phyloP scores from a whole-genome alignment of 345 rosid genomes.

The Citrus hindsii region DNA sequence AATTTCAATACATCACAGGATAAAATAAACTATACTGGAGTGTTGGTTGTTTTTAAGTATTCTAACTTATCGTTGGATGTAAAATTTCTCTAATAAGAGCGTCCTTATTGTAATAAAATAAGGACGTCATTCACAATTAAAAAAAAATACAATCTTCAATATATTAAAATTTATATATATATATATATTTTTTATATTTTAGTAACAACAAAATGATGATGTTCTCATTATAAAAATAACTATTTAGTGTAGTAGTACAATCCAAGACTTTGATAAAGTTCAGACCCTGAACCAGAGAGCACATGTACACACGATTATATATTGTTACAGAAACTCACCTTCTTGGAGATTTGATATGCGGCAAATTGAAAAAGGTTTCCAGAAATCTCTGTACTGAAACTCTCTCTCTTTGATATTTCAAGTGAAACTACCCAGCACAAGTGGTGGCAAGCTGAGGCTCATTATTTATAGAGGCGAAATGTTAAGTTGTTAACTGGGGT shows the following conservation, averaged over 20 bases:
- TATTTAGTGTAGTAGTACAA: too few species aligned
- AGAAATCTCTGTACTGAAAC: background rate
- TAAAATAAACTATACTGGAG: accelerated
- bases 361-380: background rate
- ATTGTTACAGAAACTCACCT: background rate
- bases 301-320: too few species aligned
- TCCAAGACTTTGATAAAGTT: too few species aligned
- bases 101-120: too few species aligned
- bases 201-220: too few species aligned
- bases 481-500: constrained; percentile 12
- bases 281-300: too few species aligned
- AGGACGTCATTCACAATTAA: accelerated
- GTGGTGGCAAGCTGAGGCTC: background rate
- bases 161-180: too few species aligned
- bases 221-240: too few species aligned
- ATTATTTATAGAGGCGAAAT: background rate
- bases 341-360: background rate
- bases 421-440: background rate
- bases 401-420: background rate
- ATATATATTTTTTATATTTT: too few species aligned
- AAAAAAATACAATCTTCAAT: too few species aligned
- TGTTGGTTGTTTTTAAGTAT: too few species aligned
- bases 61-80: accelerated
- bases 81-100: too few species aligned
- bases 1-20: accelerated